Percentiles rank a stretch among this genome's conserved stretches.
Conservation (phyloP, 1,139 yeast genomes). For the Zygosaccharomyces pseudobailii region DNA sequence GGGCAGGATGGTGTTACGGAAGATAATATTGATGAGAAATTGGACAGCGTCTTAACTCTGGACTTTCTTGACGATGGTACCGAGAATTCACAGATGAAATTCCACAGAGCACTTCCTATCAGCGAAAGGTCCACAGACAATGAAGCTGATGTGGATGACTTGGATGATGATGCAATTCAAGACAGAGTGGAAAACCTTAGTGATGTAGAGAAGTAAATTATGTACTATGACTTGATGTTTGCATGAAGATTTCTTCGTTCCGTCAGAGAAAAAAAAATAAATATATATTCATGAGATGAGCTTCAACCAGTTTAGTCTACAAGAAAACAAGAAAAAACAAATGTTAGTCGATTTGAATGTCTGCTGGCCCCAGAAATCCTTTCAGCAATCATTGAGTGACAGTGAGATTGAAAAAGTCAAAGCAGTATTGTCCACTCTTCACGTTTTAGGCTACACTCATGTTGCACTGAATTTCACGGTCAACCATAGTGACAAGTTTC, state of each 20-base stretch:
- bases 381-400: slow-evolving; percentile 39
- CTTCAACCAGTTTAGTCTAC: slow-evolving; percentile 1
- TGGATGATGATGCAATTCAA: slow-evolving; percentile 6
- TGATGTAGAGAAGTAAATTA: background rate
- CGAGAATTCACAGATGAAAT: slow-evolving; percentile 26
- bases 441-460: slow-evolving; percentile 63
- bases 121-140: slow-evolving; percentile 1
- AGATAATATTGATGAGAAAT: slow-evolving; percentile 27
- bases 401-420: slow-evolving; percentile 44
- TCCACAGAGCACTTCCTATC: slow-evolving; percentile 19
- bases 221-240: background rate
- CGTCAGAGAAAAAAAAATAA: background rate
- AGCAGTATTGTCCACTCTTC: slow-evolving; percentile 51
- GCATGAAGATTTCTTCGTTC: background rate
- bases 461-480: slow-evolving; percentile 68
- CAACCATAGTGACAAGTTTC: slow-evolving; percentile 54
- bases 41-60: slow-evolving; percentile 28
- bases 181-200: background rate
- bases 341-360: slow-evolving; percentile 74
- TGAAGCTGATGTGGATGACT: slow-evolving; percentile 2
- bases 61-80: slow-evolving; percentile 32
- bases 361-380: slow-evolving; percentile 67
- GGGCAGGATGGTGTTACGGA: slow-evolving; percentile 21
- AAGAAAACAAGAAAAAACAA: background rate
- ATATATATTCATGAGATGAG: slow-evolving; percentile 2